Conservation (phyloP, 352 stramenopile genomes). For the Pythium brachiatum region DNA sequence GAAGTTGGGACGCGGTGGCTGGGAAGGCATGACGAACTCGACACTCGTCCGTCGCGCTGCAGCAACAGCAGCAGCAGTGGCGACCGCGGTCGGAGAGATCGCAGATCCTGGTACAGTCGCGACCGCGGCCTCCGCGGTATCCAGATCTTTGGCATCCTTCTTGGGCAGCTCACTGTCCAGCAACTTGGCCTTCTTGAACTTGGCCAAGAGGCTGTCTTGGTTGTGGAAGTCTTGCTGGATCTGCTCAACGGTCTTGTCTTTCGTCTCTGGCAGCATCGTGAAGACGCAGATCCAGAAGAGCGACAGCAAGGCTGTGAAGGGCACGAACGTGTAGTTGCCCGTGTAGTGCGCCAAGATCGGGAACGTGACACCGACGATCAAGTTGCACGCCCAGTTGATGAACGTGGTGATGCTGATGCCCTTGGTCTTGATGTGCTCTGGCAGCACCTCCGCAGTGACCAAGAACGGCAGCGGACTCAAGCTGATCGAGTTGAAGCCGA, state of each 20-base stretch:
- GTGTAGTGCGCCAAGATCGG: constrained; percentile 28
- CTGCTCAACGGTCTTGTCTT: constrained; percentile 36
- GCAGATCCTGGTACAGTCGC: background rate
- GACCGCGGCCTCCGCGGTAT: background rate
- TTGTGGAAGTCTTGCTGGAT: constrained; percentile 39
- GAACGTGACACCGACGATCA: constrained; percentile 35
- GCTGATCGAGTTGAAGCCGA: constrained; percentile 40
- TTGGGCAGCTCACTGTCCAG: constrained; percentile 20
- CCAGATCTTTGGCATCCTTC: constrained; percentile 1
- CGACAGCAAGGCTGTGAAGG: constrained; percentile 34
- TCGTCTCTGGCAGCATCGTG: constrained; percentile 38
- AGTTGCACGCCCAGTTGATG: constrained; percentile 40
- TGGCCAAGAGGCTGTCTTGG: constrained; percentile 26
- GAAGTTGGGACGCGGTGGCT: constrained; percentile 20
- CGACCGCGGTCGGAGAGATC: background rate
- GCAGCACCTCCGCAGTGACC: constrained; percentile 37
- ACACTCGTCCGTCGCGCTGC: constrained; percentile 12
- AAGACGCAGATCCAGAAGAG: constrained; percentile 38
- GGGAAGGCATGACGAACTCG: constrained; percentile 21
- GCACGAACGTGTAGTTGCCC: constrained; percentile 38
- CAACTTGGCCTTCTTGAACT: constrained; percentile 34
- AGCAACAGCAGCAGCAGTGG: background rate
- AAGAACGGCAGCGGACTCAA: constrained; percentile 38
- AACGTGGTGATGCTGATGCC: constrained; percentile 38
- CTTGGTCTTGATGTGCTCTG: constrained; percentile 37